Base-by-base conservation (phyloP, 2,329 filamentous ascomycete species). In the Fusarium foetens region DNA sequence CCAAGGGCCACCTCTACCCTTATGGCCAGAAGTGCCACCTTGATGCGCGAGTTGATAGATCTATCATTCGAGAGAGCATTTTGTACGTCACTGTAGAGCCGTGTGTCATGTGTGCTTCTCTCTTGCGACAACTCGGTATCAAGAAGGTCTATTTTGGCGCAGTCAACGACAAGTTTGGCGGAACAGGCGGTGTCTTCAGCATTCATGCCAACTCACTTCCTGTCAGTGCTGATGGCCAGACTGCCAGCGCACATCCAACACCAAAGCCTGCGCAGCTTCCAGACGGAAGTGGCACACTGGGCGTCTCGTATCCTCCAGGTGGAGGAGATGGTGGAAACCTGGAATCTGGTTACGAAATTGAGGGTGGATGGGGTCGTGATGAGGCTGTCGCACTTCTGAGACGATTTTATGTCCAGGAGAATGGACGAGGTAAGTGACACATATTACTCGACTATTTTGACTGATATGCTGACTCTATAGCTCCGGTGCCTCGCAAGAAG, bases 71-170 rank as follows among this genome's bases (percentile, higher is more conserved):
- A 42, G 89, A 95, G 72, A 88, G 87, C 75, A 92, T 91, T 14
- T 89, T 99, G 57, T 99, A 99, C 81, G 96, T 99, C 53, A 99
- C 96, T 0, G 95, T 99, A 59, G 97, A 99, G 83, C 96, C 96
- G 8, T 99, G 96, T 81, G 94, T 99, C 84, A 99, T 99, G 96
- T 99, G 96, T 80, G 96, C 96, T 17, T 97, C 94, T 11, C 90
- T 97, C 58, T 87, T 99, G 55, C 90, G 94, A 57, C 97, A 99
- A 82, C 92, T 97, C 72, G 89, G 91, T 19, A 94, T 99, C 81
- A 90, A 92, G 70, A 92, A 92, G 74, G 96, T 99, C 36, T 98
- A 95, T 81, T 99, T 96, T 81, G 97, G 96, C 8, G 97, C 95
- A 66, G 90, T 93, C 76, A 99, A 99, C 81, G 96, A 99, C 84